These are phyloP conservation scores for Carex pumila DNA, from an alignment of 176 grass and related monocot species.

Conservation along the genomic window DNA sequence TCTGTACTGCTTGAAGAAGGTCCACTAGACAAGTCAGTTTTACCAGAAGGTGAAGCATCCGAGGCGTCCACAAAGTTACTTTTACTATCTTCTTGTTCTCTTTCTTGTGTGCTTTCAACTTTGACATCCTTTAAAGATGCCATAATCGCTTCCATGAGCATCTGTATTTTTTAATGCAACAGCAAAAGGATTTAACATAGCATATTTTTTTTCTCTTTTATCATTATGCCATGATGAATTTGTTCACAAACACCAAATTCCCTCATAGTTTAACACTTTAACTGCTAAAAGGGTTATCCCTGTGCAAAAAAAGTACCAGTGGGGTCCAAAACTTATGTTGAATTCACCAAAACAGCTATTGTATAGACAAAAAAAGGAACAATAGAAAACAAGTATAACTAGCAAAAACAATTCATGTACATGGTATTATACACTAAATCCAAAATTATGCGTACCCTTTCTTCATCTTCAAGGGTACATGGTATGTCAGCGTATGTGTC, in stretches of 20 bases:
- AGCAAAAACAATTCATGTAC: neutral
- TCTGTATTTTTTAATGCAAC: slow-evolving; percentile 38
- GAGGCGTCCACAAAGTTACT: neutral
- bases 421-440: neutral
- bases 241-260: neutral
- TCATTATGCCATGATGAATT: neutral
- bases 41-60: neutral
- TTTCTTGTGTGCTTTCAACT: slow-evolving; percentile 37
- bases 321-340: neutral
- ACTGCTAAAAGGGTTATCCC: neutral
- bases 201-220: neutral
- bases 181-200: neutral
- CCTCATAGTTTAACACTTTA: neutral
- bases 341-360: neutral
- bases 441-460: slow-evolving; percentile 61
- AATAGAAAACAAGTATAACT: neutral
- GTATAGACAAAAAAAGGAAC: neutral
- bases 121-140: slow-evolving; percentile 84
- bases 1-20: slow-evolving; percentile 5
- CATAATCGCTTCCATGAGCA: slow-evolving; percentile 90
- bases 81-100: slow-evolving; percentile 26
- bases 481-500: slow-evolving; percentile 70
- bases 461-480: slow-evolving; percentile 73
- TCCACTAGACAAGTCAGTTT: neutral
- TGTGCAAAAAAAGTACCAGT: neutral